These are phyloP conservation scores for Sphagnurus paluster DNA, from an alignment of 1,284 basidiomycete genomes.

Conservation along the genomic window DNA sequence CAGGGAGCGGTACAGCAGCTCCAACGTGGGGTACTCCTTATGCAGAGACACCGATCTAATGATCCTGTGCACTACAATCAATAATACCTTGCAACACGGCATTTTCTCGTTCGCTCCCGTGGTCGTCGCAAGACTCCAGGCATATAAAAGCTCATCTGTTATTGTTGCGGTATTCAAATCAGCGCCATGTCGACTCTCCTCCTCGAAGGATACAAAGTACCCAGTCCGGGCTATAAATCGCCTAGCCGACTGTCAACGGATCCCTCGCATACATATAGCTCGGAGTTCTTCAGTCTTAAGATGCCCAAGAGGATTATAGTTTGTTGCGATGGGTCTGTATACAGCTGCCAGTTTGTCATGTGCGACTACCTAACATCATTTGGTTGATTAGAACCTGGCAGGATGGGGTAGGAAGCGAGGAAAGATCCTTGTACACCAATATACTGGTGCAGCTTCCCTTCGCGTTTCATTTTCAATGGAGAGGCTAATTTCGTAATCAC, in stretches of 20 bases:
- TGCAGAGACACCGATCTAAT: too few relatives aligned
- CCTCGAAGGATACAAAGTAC: conserved; percentile 9
- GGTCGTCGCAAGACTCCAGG: neutral
- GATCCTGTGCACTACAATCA: too few relatives aligned
- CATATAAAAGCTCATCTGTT: neutral
- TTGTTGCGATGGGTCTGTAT: conserved; percentile 67
- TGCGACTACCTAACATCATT: neutral
- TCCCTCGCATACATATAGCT: conserved; percentile 10
- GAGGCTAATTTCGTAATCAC: neutral
- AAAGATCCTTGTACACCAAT: conserved; percentile 62
- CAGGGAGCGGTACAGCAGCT: too few relatives aligned
- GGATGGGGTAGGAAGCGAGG: conserved; percentile 45
- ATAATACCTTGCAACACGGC: too few relatives aligned
- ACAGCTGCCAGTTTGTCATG: neutral
- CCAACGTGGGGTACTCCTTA: too few relatives aligned
- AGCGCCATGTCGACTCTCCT: conserved; percentile 9
- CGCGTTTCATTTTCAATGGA: too few relatives aligned
- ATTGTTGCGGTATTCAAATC: neutral
- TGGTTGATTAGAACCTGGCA: conserved; percentile 43
- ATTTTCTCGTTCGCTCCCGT: too few relatives aligned
- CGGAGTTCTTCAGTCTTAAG: conserved; percentile 6
- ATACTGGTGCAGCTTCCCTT: conserved; percentile 43
- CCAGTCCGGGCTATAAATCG: conserved; percentile 24
- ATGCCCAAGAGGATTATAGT: conserved; percentile 38
- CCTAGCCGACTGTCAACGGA: conserved; percentile 21